A percentile compares a stretch with the other conserved stretches of the same genome.
Conservation (phyloP, 2,329 filamentous ascomycete species). For the Paramyrothecium sp. region DNA sequence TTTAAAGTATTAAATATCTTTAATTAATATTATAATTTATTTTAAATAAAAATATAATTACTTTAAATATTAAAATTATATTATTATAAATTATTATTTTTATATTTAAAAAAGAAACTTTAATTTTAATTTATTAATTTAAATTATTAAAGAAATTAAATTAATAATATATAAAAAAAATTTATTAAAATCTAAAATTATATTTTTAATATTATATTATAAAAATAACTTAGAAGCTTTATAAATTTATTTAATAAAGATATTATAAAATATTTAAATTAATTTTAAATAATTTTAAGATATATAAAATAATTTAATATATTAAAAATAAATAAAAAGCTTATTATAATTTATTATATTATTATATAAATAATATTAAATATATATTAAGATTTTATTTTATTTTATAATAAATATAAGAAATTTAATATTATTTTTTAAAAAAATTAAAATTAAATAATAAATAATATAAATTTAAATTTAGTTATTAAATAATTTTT, state of each 20-base stretch:
- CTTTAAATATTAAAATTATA: constrained; percentile 6
- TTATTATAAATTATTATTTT: not conserved
- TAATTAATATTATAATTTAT: constrained; percentile 2
- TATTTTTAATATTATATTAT: not conserved
- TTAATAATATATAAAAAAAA: not conserved
- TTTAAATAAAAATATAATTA: constrained; percentile 2
- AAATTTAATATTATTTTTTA: not conserved
- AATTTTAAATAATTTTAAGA: not conserved
- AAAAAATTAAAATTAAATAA: too few species aligned
- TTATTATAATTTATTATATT: not conserved
- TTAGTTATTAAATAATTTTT: not conserved
- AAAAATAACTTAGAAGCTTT: not conserved
- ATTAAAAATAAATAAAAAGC: not conserved
- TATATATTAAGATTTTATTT: not conserved
- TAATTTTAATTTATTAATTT: too few species aligned
- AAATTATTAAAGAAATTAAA: too few species aligned
- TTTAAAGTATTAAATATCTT: not conserved
- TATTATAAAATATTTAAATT: not conserved
- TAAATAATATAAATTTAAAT: not conserved
- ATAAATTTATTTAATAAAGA: not conserved
- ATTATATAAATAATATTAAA: constrained; percentile 2
- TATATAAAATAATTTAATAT: not conserved
- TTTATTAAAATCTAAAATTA: not conserved
- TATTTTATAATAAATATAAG: not conserved
- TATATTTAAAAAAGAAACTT: not conserved